These are phyloP conservation scores for Starmerella apis DNA, from an alignment of 805 yeast genomes.

Conservation along the genomic window DNA sequence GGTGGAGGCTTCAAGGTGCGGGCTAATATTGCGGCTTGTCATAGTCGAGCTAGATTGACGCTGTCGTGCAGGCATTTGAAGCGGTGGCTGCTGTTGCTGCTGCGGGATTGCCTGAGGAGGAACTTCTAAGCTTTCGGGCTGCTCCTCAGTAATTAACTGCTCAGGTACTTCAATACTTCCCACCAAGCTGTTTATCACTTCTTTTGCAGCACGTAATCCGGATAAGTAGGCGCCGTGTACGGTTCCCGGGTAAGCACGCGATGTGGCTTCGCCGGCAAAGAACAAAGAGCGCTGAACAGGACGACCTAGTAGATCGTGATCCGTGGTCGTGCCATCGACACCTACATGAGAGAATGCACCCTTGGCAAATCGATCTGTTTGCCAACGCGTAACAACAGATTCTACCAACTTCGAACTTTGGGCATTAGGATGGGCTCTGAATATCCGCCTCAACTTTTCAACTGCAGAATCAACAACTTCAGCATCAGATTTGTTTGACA, in stretches of 20 bases:
- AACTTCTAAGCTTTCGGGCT: neutral
- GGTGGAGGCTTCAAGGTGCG: neutral
- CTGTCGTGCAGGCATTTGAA: neutral
- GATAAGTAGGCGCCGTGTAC: constrained; percentile 38
- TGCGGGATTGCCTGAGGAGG: neutral
- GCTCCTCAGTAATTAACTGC: constrained; percentile 26
- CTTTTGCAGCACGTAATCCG: constrained; percentile 36
- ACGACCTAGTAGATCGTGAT: constrained; percentile 35
- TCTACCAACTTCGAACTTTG: constrained; percentile 29
- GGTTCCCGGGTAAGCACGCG: constrained; percentile 35
- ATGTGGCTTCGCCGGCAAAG: constrained; percentile 40
- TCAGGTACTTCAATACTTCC: constrained; percentile 36
- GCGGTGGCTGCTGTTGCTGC: neutral
- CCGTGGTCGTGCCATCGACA: constrained; percentile 36
- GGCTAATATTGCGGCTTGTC: neutral
- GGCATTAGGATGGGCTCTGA: constrained; percentile 22
- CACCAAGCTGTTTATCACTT: constrained; percentile 33
- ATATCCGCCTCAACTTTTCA: constrained; percentile 27
- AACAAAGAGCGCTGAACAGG: constrained; percentile 33
- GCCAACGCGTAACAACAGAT: constrained; percentile 58
- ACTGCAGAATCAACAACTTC: constrained; percentile 31
- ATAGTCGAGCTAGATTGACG: neutral
- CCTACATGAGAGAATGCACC: constrained; percentile 61
- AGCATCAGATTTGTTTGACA: constrained; percentile 30
- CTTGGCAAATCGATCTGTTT: constrained; percentile 60